Conservation (phyloP, 2,329 filamentous ascomycete genomes). For the Stenocarpella maydis region DNA sequence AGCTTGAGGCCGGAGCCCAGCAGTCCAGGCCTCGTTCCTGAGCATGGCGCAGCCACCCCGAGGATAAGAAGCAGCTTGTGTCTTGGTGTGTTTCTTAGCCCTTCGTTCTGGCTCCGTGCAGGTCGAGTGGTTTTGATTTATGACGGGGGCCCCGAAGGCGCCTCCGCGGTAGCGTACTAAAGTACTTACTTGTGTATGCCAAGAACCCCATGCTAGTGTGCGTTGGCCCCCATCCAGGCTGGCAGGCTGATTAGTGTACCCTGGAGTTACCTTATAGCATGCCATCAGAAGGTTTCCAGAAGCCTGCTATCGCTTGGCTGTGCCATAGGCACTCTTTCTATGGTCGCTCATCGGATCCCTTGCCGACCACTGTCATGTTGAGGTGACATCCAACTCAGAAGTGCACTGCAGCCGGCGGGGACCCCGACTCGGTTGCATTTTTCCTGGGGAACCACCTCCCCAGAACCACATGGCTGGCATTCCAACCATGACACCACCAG, state of each 20-base stretch:
- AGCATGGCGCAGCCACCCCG: slow-evolving; percentile 16
- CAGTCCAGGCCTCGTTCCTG: slow-evolving; percentile 13
- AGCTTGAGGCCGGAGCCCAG: slow-evolving; percentile 18
- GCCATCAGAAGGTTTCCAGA: slow-evolving; percentile 21
- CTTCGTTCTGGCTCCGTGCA: neutral
- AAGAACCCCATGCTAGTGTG: slow-evolving; percentile 12
- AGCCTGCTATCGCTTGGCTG: slow-evolving; percentile 21
- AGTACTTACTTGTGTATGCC: too few relatives aligned
- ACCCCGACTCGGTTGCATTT: neutral
- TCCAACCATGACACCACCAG: neutral
- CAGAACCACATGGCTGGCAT: slow-evolving; percentile 1
- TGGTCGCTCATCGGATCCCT: neutral
- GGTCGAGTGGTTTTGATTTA: neutral
- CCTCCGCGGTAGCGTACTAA: too few relatives aligned
- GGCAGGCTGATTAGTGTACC: too few relatives aligned
- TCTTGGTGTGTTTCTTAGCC: slow-evolving; percentile 18
- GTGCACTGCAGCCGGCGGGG: neutral
- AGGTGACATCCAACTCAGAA: slow-evolving; percentile 8
- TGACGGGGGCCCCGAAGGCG: neutral
- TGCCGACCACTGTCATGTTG: slow-evolving; percentile 13
- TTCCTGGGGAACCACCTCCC: neutral
- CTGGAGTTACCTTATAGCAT: slow-evolving; percentile 16
- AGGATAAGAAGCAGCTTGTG: neutral
- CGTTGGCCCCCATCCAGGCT: slow-evolving; percentile 12
- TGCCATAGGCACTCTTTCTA: slow-evolving; percentile 8